Evolutionary conservation across 1,284 basidiomycete species (phyloP), one percentile per base, ranked within the genome.

Genomic region (Cutaneotrichosporon spelunceum): DNA sequence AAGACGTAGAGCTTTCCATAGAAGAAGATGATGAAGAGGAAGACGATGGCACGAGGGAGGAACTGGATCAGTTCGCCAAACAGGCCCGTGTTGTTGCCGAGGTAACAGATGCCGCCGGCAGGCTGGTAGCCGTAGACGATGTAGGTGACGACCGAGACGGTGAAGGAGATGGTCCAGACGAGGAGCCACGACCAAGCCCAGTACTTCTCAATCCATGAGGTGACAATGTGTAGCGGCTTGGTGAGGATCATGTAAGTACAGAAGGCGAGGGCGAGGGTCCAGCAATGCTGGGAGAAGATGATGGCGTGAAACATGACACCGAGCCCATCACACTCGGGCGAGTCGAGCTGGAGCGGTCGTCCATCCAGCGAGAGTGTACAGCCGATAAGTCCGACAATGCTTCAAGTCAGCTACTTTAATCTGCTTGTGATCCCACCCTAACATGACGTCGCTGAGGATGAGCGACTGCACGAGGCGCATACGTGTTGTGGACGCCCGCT

Each of bases 241-340:
- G 77, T 74, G 36, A 80, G 70, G 61, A 80, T 79, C 68, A 80
- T 71, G 60, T 75, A 80, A 0, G 79, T 80, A 9, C 73, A 71
- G 24, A 76, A 62, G 8, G 78, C 78, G 2, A 80, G 67, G 6
- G 67, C 53, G 11, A 80, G 64, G 8, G 78, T 80, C 77, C 78
- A 80, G 19, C 79, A 57, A 57, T 80, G 79, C 67, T 80, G 78
- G 69, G 62, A 45, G 19, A 53, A 60, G 4, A 80, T 53, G 14
- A 76, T 58, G 10, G 73, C 66, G 4, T 71, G 69, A 16, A 80
- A 59, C 21, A 74, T 61, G 26, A 77, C 67, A 5, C 78, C 78
- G 14, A 78, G 65, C 1, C 72, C 77, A 44, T 78, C 71, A 57
- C 79, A 80, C 10, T 69, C 61, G 0, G 47, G 21, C 0, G 70